A percentile compares a stretch with the other conserved stretches of the same genome.
phyloP scores from a whole-genome alignment of 2,329 filamentous ascomycete species.

The Penicillium sp. region DNA sequence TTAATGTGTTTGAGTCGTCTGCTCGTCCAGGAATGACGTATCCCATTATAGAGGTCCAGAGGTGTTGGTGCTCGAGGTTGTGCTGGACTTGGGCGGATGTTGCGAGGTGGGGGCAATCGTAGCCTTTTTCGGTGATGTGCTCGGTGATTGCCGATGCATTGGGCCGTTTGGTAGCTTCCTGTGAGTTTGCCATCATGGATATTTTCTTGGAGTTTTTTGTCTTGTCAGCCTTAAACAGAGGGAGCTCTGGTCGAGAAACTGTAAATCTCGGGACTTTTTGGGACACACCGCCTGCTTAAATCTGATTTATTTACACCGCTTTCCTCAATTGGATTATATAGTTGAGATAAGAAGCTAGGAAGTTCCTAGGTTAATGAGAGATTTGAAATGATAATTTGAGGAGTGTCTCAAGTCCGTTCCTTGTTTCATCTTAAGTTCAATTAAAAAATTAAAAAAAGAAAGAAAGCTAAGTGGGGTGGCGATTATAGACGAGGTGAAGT shows the following conservation, averaged over 20 bases:
- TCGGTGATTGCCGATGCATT: conserved; percentile 43
- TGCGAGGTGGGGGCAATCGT: conserved; percentile 36
- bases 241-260: background rate
- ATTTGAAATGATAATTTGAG: background rate
- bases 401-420: background rate
- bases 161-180: conserved; percentile 2
- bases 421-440: conserved; percentile 4
- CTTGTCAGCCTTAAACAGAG: background rate
- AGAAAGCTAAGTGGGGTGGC: conserved; percentile 17
- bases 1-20: background rate
- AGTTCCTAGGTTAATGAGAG: background rate
- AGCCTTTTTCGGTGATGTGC: conserved; percentile 36
- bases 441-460: conserved; percentile 7
- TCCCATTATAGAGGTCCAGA: conserved; percentile 58
- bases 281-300: conserved; percentile 11
- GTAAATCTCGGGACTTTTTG: conserved; percentile 6
- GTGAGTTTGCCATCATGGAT: conserved; percentile 17
- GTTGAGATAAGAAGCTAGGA: background rate
- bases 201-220: background rate
- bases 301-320: conserved; percentile 9
- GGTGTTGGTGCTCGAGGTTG: conserved; percentile 64
- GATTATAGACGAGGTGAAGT: conserved; percentile 24
- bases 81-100: conserved; percentile 61
- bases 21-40: conserved; percentile 36
- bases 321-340: conserved; percentile 6